Evolutionary conservation across 345 rosid genomes (phyloP).

Genomic region (Odontarrhena argentea): DNA sequence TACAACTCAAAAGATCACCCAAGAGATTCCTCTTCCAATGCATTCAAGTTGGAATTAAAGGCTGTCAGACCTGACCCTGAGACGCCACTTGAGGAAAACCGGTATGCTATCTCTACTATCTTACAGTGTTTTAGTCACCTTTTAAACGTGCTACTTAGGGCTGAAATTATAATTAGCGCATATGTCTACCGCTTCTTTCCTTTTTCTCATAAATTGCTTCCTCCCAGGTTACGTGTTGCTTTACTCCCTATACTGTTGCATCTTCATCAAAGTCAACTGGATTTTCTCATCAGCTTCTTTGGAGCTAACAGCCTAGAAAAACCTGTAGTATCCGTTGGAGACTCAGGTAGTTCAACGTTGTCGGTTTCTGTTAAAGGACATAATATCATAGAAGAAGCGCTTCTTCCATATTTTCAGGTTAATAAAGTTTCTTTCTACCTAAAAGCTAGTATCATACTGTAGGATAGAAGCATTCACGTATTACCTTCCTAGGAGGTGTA

Average conservation of each 20-base stretch:
- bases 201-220: conserved; percentile 32
- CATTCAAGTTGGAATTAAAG: conserved; percentile 75
- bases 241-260: conserved; percentile 82
- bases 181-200: conserved; percentile 18
- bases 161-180: background rate
- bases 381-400: conserved; percentile 70
- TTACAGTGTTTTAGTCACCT: conserved; percentile 5
- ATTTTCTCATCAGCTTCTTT: conserved; percentile 82
- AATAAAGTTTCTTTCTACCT: conserved; percentile 33
- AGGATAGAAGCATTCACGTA: conserved; percentile 13
- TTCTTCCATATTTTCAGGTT: conserved; percentile 98
- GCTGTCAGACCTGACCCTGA: conserved; percentile 89
- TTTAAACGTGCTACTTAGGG: conserved; percentile 3
- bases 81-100: conserved; percentile 89
- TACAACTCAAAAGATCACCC: conserved; percentile 85
- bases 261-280: conserved; percentile 94
- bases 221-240: conserved; percentile 68
- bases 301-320: conserved; percentile 58
- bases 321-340: conserved; percentile 46
- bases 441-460: conserved; percentile 10
- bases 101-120: conserved; percentile 51
- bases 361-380: conserved; percentile 42
- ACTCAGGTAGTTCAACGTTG: conserved; percentile 46
- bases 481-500: conserved; percentile 19
- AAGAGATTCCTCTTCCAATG: conserved; percentile 79